These are phyloP conservation scores for Russula virescens DNA, from an alignment of 768 basidiomycete species.

Conservation along the genomic window DNA sequence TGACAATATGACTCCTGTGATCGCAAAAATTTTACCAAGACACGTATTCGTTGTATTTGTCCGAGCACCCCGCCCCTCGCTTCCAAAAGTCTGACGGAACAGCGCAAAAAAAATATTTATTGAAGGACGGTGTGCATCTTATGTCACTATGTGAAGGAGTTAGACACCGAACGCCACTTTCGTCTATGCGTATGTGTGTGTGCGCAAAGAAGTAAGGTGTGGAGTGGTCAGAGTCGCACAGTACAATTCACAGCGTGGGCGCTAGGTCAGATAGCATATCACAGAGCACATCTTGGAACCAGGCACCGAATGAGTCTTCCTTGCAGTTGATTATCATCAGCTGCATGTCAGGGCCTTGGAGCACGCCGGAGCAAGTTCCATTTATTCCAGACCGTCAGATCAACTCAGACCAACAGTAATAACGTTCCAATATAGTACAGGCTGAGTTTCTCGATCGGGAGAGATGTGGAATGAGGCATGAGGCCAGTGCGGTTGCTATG, in stretches of 20 bases:
- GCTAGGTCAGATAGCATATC: neutral
- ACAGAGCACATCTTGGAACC: neutral
- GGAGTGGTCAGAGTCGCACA: neutral
- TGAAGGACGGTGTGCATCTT: neutral
- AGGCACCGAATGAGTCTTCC: neutral
- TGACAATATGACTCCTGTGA: neutral
- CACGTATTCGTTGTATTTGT: neutral
- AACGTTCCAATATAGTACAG: neutral
- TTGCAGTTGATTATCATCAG: neutral
- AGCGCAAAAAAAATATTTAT: neutral
- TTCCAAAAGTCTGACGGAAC: neutral
- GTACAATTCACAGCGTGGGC: slow-evolving; percentile 6
- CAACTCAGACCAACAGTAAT: neutral
- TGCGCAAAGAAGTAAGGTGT: neutral
- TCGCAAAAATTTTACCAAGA: neutral
- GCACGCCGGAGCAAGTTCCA: neutral
- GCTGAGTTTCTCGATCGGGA: neutral
- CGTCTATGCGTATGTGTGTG: neutral
- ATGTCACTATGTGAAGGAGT: neutral
- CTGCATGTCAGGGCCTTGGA: neutral
- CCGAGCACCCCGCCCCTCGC: neutral
- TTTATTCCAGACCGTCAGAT: slow-evolving; percentile 1
- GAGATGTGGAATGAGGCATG: neutral
- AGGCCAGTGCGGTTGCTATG: slow-evolving; percentile 11
- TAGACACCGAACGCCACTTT: neutral